phyloP scores from a whole-genome alignment of 2,329 filamentous ascomycete species.

The Geosmithia putterillii region DNA sequence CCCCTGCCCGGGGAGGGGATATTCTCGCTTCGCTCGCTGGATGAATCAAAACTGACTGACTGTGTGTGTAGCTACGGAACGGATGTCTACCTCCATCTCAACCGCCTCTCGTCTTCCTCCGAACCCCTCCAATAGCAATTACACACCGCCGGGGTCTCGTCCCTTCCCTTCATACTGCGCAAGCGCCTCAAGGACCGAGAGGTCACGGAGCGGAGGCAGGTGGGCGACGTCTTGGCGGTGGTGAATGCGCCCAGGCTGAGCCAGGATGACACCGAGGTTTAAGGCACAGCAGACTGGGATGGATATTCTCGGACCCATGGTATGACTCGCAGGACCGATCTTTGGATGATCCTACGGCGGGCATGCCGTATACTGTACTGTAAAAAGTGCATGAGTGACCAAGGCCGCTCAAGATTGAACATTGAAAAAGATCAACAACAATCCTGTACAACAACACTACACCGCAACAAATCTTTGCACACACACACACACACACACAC shows the following conservation, averaged over 20 bases:
- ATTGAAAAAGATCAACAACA: too few species aligned
- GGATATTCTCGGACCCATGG: too few species aligned
- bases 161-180: conserved; percentile 30
- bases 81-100: conserved; percentile 95
- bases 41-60: too few species aligned
- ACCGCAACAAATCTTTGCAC: neutral
- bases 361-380: too few species aligned
- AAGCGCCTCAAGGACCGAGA: conserved; percentile 60
- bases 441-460: too few species aligned
- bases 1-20: too few species aligned
- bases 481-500: neutral
- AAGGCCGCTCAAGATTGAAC: too few species aligned
- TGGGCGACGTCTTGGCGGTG: conserved; percentile 74
- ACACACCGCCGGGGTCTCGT: conserved; percentile 32
- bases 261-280: neutral
- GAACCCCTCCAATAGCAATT: conserved; percentile 92
- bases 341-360: too few species aligned
- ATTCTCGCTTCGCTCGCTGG: too few species aligned
- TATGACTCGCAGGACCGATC: too few species aligned
- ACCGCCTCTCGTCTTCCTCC: conserved; percentile 86
- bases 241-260: conserved; percentile 37
- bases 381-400: too few species aligned
- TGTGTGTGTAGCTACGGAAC: conserved; percentile 67
- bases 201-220: conserved; percentile 77
- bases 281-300: neutral